Percentiles rank a stretch among this genome's conserved stretches.
Conservation (phyloP, 2,329 filamentous ascomycete species). For the Colletotrichum sp. region DNA sequence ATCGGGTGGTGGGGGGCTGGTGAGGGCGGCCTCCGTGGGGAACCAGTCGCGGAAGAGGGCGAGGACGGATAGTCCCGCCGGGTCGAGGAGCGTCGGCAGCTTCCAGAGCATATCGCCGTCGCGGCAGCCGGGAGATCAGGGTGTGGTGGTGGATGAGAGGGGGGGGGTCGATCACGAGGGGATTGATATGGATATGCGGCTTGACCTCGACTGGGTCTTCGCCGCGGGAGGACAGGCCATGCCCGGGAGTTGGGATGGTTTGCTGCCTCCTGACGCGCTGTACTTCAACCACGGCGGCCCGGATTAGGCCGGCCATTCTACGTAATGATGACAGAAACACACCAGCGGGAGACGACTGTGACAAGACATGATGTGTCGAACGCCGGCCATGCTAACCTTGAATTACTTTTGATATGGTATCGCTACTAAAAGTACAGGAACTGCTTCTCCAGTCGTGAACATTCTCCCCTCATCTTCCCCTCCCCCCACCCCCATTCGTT, state of each 20-base stretch:
- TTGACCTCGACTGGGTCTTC: constrained; percentile 13
- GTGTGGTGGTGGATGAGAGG: neutral
- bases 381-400: neutral
- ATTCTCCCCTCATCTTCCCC: neutral
- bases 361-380: neutral
- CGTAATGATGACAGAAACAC: neutral
- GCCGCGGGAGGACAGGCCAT: neutral
- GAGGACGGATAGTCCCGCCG: neutral
- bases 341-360: neutral
- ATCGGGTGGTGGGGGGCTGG: neutral
- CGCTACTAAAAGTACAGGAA: neutral
- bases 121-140: neutral
- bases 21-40: neutral
- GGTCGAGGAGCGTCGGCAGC: neutral
- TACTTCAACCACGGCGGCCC: neutral
- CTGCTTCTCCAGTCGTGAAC: neutral
- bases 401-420: neutral
- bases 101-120: neutral
- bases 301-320: neutral
- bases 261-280: neutral
- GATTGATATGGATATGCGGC: constrained; percentile 3
- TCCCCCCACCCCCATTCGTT: neutral
- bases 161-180: neutral
- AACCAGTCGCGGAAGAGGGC: neutral
- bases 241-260: neutral